These are phyloP conservation scores for Claviceps fusiformis DNA, from an alignment of 2,329 filamentous ascomycete genomes.

Conservation along the genomic window DNA sequence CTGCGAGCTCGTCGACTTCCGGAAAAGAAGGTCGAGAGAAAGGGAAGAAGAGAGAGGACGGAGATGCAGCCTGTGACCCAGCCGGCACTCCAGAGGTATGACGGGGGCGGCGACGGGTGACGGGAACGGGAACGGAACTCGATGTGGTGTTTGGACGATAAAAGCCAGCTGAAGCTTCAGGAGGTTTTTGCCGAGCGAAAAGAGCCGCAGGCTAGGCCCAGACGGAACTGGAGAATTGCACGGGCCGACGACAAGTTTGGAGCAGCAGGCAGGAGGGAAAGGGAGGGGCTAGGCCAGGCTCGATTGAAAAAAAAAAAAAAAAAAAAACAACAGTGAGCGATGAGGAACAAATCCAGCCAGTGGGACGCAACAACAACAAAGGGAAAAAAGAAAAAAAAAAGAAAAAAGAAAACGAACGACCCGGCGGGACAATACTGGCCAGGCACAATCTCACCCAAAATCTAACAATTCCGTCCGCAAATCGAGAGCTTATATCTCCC, in stretches of 20 bases:
- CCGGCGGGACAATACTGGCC: not conserved
- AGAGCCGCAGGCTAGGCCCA: conserved; percentile 10
- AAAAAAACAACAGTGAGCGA: not conserved
- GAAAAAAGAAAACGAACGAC: not conserved
- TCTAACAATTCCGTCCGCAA: too few relatives aligned
- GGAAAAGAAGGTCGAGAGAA: conserved; percentile 8
- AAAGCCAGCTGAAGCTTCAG: conserved; percentile 13
- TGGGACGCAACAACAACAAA: too few relatives aligned
- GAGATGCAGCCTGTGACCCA: conserved; percentile 24
- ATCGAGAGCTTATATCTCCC: not conserved
- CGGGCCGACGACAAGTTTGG: conserved; percentile 6
- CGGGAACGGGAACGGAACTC: conserved; percentile 12
- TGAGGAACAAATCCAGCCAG: too few relatives aligned
- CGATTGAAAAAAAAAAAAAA: not conserved
- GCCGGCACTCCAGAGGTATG: conserved; percentile 16
- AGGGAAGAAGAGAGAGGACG: conserved; percentile 11
- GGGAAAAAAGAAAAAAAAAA: too few relatives aligned
- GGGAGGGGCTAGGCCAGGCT: not conserved
- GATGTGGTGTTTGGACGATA: conserved; percentile 12
- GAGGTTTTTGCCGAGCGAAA: conserved; percentile 14
- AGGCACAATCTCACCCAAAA: not conserved
- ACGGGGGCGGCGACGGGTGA: conserved; percentile 7
- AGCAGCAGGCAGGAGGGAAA: not conserved
- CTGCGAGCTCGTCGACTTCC: conserved; percentile 7
- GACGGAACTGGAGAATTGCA: conserved; percentile 10